phyloP scores from a whole-genome alignment of 108 stramenopile species.

The Skeletonema grethae region DNA sequence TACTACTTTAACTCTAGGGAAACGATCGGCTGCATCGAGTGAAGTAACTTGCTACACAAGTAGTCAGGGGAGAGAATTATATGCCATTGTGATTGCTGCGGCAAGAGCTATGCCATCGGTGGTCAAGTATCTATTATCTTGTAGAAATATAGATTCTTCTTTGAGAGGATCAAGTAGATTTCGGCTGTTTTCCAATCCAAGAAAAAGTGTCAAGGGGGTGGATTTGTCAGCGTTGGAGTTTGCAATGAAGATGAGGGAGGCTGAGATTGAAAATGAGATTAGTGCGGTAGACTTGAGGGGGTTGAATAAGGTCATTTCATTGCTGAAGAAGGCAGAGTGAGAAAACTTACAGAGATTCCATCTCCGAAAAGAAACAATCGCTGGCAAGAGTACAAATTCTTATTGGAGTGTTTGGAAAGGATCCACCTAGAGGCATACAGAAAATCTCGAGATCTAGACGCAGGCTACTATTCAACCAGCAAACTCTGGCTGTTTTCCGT shows the following conservation, averaged over 20 bases:
- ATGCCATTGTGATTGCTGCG: slow-evolving; percentile 77
- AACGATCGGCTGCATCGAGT: slow-evolving; percentile 18
- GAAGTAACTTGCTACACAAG: slow-evolving; percentile 27
- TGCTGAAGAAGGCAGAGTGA: slow-evolving; percentile 13
- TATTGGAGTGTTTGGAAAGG: too few relatives aligned
- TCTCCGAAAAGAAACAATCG: neutral
- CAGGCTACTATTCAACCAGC: too few relatives aligned
- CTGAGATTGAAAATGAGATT: slow-evolving; percentile 57
- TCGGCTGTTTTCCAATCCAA: slow-evolving; percentile 49
- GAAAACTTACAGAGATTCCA: too few relatives aligned
- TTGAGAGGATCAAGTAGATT: slow-evolving; percentile 44
- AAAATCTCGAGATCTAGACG: too few relatives aligned
- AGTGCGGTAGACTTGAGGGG: slow-evolving; percentile 47
- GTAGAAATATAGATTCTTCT: neutral
- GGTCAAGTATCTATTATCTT: slow-evolving; percentile 66
- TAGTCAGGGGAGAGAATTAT: slow-evolving; percentile 42
- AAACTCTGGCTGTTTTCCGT: too few relatives aligned
- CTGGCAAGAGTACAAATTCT: too few relatives aligned
- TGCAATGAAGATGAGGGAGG: slow-evolving; percentile 51
- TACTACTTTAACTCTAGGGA: neutral
- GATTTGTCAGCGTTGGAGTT: slow-evolving; percentile 67
- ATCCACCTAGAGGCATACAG: too few relatives aligned
- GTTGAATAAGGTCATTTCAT: slow-evolving; percentile 36
- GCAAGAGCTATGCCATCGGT: slow-evolving; percentile 80
- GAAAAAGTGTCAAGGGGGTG: slow-evolving; percentile 56